Evolutionary conservation across 192 early-diverging fungal species (phyloP), one percentile per base, ranked within the genome.

Genomic region (Podila horticola): DNA sequence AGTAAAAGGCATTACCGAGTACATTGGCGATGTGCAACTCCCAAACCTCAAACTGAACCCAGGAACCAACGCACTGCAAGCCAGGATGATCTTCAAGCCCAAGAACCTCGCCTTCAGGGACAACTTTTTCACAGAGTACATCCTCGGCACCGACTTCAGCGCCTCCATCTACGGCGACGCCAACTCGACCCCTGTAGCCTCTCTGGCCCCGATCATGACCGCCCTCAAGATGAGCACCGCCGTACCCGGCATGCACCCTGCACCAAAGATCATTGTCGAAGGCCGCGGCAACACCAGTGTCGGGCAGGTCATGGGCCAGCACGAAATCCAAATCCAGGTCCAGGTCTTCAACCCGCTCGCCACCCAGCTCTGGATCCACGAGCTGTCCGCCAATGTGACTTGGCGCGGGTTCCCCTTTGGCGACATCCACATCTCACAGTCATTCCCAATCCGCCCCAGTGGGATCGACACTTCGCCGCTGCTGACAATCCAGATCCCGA

Each of bases 301-400:
- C 0, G 75, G 75, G 3, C 58, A 71, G 17, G 71, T 77, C 45
- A 49, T 71, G 15, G 66, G 45, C 31, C 41, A 66, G n/a, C 69
- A 71, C 22, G 26, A 77, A 29, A 38, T 71, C 13, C 71, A 71
- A 64, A 38, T 77, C n/a, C 75, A 71, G 22, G 69, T 71, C 50
- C 69, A 71, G 29, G 71, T 77, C 45, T 28, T 71, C 58, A 77
- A 77, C 36, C 75, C 75, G 55, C 64, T 77, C 17, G 64, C 75
- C 4, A 71, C 69, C 15, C 51, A 20, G 5, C 75, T 77, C 13
- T 77, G 75, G 75, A 58, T 77, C 31, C 69, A 77, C 17, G 10
- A 29, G 5, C 30, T 77, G 4, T 4, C 36, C 4, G 64, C 68
- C 2, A 45, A 71, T 26, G 69, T 71, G 8, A 51, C 36, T 34